Base-by-base conservation (phyloP, 331 rosid genomes). In the Prunus yedoensis region DNA sequence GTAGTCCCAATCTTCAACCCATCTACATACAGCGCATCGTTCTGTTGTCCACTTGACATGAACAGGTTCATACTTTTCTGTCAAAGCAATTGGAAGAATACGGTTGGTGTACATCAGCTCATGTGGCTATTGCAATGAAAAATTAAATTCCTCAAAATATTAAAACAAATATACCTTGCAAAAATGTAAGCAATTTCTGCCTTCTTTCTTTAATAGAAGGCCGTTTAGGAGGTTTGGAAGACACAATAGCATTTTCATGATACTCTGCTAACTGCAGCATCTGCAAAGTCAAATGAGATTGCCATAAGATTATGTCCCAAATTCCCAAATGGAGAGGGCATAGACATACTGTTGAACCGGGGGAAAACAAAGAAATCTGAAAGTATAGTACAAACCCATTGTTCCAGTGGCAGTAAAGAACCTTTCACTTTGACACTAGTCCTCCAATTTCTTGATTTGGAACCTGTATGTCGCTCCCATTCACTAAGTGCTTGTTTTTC, bases 1-100 rank as follows among this genome's bases (percentile, higher is more conserved):
- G 81, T 95, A 95, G 85, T 95, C 99, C 98, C 98, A 95, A 82
- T 95, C 99, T 86, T 95, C 99, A 76, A 95, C 99, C 99, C 99
- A 95, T 89, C 99, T 90, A 80, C 99, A 95, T 47, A 95, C 97
- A 63, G 99, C 99, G 81, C 98, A 95, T 76, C 99, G 96, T 78
- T 95, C 99, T 20, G 99, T 95, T 63, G 99, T 95, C 99, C 99
- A 95, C 84, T 89, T 95, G 20, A 94, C 93, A 83, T 81, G 63
- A 77, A 95, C 98, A 64, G 99, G 99, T 85, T 92, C 98, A 56
- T 95, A 95, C 79, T 85, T 92, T 84, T 95, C 99, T 95, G 94
- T 79, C 64, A 76, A 66, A 79, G 79, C 46, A 74, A 61, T 69
- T 82, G 28, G 38, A 69, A 35, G 15, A 27, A 71, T 38, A 68